These are phyloP conservation scores for Acorus gramineus DNA, from an alignment of 106 monocot species.

Conservation along the genomic window DNA sequence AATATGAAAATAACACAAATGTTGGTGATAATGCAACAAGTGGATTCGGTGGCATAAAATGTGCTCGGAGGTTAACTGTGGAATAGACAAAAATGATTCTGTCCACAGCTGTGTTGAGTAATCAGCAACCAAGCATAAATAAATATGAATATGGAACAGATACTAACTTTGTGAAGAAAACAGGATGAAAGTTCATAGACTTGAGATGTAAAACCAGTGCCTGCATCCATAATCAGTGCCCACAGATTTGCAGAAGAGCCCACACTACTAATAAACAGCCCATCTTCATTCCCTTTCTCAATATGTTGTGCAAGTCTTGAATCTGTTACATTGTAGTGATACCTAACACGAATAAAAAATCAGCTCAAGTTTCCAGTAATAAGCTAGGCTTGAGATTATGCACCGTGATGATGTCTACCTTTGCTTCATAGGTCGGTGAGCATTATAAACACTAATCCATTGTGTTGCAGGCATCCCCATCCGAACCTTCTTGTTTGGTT, in stretches of 20 bases:
- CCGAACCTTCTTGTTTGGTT: slow-evolving; percentile 75
- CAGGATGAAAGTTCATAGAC: slow-evolving; percentile 75
- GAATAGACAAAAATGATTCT: no score
- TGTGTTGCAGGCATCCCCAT: slow-evolving; percentile 93
- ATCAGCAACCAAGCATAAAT: background rate
- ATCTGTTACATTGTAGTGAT: slow-evolving; percentile 95
- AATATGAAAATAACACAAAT: no score
- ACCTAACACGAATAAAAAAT: slow-evolving; percentile 22
- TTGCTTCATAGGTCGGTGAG: slow-evolving; percentile 88
- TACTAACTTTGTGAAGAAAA: slow-evolving; percentile 81
- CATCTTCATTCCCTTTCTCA: slow-evolving; percentile 88
- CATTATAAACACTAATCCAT: slow-evolving; percentile 90
- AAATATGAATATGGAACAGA: background rate
- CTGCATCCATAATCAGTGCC: slow-evolving; percentile 98
- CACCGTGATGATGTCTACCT: slow-evolving; percentile 21
- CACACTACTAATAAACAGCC: slow-evolving; percentile 81
- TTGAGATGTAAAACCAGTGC: slow-evolving; percentile 83
- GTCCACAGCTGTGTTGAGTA: no score
- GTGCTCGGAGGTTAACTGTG: no score
- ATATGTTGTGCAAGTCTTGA: slow-evolving; percentile 75
- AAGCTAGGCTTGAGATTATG: background rate
- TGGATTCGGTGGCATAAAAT: background rate
- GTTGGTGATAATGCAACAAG: no score
- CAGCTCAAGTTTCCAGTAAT: background rate
- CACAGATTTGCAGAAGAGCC: slow-evolving; percentile 76